phyloP scores from a whole-genome alignment of 306 rosid species.

The Mucuna pruriens region DNA sequence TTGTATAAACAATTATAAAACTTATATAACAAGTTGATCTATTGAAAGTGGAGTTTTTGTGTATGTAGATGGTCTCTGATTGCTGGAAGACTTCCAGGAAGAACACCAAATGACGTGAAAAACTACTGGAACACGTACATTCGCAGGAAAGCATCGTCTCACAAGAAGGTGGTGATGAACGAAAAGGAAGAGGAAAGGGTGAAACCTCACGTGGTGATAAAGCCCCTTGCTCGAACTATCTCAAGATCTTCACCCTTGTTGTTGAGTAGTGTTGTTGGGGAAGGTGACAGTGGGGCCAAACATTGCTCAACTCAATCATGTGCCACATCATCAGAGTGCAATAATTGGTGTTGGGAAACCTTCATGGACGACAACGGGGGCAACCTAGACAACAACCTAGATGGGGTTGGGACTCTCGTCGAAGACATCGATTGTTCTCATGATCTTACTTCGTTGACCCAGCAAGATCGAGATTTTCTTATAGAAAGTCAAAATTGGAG shows the following conservation, averaged over 20 bases:
- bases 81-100: slow-evolving; percentile 45
- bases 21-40: no score
- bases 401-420: neutral
- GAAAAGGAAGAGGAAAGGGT: neutral
- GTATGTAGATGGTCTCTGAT: slow-evolving; percentile 43
- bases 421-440: neutral
- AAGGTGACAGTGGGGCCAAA: neutral
- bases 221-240: slow-evolving; percentile 16
- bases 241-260: neutral
- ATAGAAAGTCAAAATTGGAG: slow-evolving; percentile 11
- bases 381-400: neutral
- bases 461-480: neutral
- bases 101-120: slow-evolving; percentile 46
- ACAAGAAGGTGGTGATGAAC: neutral
- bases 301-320: neutral
- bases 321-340: neutral
- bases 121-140: slow-evolving; percentile 39
- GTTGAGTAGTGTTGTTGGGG: neutral
- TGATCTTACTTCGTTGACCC: neutral
- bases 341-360: neutral
- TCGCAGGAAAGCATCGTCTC: neutral
- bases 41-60: neutral
- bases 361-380: neutral
- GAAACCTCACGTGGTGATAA: slow-evolving; percentile 19
- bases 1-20: neutral